Evolutionary conservation across 169 alveolate genomes (phyloP).

Genomic region (Eimeria maxima): DNA sequence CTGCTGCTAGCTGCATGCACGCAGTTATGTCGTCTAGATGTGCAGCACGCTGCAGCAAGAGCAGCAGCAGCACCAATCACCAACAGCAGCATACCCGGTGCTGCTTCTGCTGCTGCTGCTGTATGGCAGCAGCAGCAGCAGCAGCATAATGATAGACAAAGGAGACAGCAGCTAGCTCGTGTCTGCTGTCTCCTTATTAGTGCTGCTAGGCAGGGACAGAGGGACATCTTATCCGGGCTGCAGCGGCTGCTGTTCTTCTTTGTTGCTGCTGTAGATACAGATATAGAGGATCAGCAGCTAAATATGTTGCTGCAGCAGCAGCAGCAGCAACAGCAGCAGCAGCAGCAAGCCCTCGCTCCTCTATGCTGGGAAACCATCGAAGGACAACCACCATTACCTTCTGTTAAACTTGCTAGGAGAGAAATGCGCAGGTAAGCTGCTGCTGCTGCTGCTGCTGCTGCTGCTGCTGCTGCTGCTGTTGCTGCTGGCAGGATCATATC

Average conservation of each 20-base stretch:
- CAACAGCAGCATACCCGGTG: constrained; percentile 48
- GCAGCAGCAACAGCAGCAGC: constrained; percentile 59
- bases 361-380: constrained; percentile 12
- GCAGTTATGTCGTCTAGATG: constrained; percentile 62
- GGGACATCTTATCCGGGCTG: constrained; percentile 49
- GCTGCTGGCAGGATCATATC: not conserved
- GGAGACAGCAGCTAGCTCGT: constrained; percentile 23
- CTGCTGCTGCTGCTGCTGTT: constrained; percentile 33
- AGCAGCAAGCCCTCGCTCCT: not conserved
- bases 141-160: constrained; percentile 9
- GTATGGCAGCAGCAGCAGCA: constrained; percentile 12
- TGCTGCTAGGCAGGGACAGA: constrained; percentile 34
- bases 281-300: constrained; percentile 20
- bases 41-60: constrained; percentile 70
- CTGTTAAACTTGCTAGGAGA: constrained; percentile 10
- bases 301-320: constrained; percentile 55
- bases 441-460: constrained; percentile 55
- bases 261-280: constrained; percentile 5
- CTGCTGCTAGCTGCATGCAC: constrained; percentile 77
- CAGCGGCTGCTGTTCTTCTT: constrained; percentile 65
- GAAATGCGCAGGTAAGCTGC: constrained; percentile 63
- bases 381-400: not conserved
- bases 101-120: not conserved
- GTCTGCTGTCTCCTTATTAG: constrained; percentile 63
- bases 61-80: constrained; percentile 26